These are phyloP conservation scores for Carpinus fangiana DNA, from an alignment of 306 rosid genomes.

Conservation along the genomic window DNA sequence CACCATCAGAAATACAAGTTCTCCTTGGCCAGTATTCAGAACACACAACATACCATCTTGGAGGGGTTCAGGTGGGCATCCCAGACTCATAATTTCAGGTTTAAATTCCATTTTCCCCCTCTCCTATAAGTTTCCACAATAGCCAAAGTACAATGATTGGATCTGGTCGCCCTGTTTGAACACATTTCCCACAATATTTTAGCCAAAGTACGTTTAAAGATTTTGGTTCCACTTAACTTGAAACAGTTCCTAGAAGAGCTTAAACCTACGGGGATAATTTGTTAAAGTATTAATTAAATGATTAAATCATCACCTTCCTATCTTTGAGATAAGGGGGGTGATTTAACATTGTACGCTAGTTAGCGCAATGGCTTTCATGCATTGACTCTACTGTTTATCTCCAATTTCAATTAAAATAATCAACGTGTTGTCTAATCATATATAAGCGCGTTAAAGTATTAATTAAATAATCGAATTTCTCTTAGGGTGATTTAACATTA, in stretches of 20 bases:
- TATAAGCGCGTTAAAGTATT: no score
- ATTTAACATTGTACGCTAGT: no score
- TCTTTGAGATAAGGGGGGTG: no score
- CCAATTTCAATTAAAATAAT: no score
- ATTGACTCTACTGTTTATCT: no score
- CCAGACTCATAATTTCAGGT: conserved; percentile 13
- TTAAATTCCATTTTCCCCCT: neutral
- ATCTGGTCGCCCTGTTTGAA: no score
- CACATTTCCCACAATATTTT: neutral
- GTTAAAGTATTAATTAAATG: no score
- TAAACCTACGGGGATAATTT: neutral
- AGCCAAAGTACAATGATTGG: neutral
- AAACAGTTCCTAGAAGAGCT: neutral
- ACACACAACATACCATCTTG: neutral
- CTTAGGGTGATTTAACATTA: no score
- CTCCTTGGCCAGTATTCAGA: neutral
- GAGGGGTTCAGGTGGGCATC: neutral
- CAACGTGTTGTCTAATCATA: no score
- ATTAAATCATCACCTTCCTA: no score
- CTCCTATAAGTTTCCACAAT: neutral
- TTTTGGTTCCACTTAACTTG: neutral
- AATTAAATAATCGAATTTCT: no score
- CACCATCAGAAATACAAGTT: neutral
- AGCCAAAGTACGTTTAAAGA: neutral
- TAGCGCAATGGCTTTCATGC: no score